Conservation (phyloP, 192 early-diverging fungal genomes). For the Backusella parvicylindrica region DNA sequence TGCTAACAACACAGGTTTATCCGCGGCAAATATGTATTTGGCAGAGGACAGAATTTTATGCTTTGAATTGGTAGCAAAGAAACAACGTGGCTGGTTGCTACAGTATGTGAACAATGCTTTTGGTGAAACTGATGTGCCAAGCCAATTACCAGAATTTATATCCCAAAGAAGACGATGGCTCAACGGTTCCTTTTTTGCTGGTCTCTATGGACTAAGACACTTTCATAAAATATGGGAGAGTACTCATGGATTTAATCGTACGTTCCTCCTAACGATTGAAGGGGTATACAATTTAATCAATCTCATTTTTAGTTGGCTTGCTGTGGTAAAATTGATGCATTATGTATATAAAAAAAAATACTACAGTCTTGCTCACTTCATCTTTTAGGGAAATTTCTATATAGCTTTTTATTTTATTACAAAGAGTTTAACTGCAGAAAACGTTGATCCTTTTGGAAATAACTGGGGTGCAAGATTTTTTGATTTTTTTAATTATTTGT, state of each 20-base stretch:
- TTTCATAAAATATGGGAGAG: conserved; percentile 55
- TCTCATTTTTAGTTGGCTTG: conserved; percentile 73
- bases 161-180: conserved; percentile 81
- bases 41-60: conserved; percentile 85
- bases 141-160: conserved; percentile 67
- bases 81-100: conserved; percentile 54
- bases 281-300: conserved; percentile 68
- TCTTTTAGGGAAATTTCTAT: conserved; percentile 66
- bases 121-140: conserved; percentile 77
- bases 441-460: conserved; percentile 56
- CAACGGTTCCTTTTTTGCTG: conserved; percentile 79
- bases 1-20: conserved; percentile 39
- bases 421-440: conserved; percentile 30
- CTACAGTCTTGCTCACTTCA: conserved; percentile 38
- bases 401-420: conserved; percentile 79
- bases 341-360: conserved; percentile 8
- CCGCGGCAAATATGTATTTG: conserved; percentile 55
- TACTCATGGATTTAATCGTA: conserved; percentile 39
- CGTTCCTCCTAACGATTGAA: conserved; percentile 53
- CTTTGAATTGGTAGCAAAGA: conserved; percentile 77
- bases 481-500: conserved; percentile 65
- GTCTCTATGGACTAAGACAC: conserved; percentile 61
- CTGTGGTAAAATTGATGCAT: conserved; percentile 50
- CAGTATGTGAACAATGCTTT: conserved; percentile 61
- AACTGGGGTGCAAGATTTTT: conserved; percentile 59